Percentiles rank a stretch among this genome's conserved stretches.
These are phyloP conservation scores for Exserohilum turcica DNA, from an alignment of 2,329 filamentous ascomycete genomes.

Conservation along the genomic window DNA sequence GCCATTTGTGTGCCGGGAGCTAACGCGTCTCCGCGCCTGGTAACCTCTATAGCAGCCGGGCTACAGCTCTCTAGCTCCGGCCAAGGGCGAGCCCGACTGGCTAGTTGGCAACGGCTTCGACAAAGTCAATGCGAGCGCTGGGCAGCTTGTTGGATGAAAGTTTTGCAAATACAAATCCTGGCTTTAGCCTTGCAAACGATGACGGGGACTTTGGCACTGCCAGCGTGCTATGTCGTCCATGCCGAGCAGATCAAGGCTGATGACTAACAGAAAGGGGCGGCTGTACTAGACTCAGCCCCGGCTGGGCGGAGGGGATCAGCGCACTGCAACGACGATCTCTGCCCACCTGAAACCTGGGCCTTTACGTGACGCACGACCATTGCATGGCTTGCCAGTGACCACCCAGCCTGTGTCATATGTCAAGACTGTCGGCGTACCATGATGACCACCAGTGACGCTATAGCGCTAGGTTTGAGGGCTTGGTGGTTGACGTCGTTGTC, in stretches of 20 bases:
- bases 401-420: not conserved
- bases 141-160: not conserved
- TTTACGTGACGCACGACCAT: not conserved
- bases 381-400: not conserved
- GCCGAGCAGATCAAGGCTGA: not conserved
- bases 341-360: not conserved
- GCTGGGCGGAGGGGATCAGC: conserved; percentile 1
- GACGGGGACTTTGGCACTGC: conserved; percentile 1
- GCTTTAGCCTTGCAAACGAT: not conserved
- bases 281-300: not conserved
- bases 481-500: too few relatives aligned
- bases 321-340: conserved; percentile 7
- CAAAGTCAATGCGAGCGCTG: not conserved
- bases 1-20: conserved; percentile 9
- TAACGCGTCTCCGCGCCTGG: conserved; percentile 7
- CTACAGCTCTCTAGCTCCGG: conserved; percentile 7
- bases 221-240: not conserved
- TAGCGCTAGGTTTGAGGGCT: not conserved
- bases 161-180: conserved; percentile 2
- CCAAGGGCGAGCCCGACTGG: not conserved
- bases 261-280: not conserved
- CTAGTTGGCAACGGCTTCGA: not conserved
- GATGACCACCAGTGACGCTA: not conserved
- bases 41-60: conserved; percentile 5
- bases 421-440: not conserved